Base-by-base conservation (phyloP, 202 grass and related monocot species). In the Setaria italica region DNA sequence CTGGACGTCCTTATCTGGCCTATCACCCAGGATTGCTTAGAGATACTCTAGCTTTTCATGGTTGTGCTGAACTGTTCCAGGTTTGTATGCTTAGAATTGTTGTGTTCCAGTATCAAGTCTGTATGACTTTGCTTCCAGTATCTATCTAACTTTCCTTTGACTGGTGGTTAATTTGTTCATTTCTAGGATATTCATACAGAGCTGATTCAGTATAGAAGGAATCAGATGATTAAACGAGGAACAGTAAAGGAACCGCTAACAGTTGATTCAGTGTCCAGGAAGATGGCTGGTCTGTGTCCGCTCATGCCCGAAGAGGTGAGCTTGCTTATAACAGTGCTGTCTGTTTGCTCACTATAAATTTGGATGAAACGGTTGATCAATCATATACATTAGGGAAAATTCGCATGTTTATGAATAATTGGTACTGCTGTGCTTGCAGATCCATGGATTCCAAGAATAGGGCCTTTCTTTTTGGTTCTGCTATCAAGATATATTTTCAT, bases 11-110 rank as follows among this genome's bases (percentile, higher is more conserved):
- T 30, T 99, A 97, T 91, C 83, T 99, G 51, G 90, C 90, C 34
- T 97, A 99, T 91, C 88, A 97, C 56, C 94, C 94, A 46, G 97
- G 97, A 57, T 76, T 99, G 47, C 69, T 99, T 62, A 99, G 94
- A 82, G 94, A 99, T 85, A 94, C 92, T 82, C 83, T 99, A 85
- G 97, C 97, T 82, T 97, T 92, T 94, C 97, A 99, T 97, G 97
- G 97, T 63, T 99, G 97, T 76, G 97, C 97, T 66, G 97, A 99
- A 93, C 90, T 91, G 47, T 99, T 94, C 82, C 97, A 99, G 97
- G 97, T 99, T 89, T 51, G 75, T 89, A 76, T 89, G 73, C 4
- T 80, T 86, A 34, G 62, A 58, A 62, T 85, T 65, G 17, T 64
- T 62, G 74, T 32, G 14, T 69, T 79, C 67, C 68, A 49, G 56